Evolutionary conservation across 805 yeast species (phyloP).

Genomic region (Candida tibetensis): DNA sequence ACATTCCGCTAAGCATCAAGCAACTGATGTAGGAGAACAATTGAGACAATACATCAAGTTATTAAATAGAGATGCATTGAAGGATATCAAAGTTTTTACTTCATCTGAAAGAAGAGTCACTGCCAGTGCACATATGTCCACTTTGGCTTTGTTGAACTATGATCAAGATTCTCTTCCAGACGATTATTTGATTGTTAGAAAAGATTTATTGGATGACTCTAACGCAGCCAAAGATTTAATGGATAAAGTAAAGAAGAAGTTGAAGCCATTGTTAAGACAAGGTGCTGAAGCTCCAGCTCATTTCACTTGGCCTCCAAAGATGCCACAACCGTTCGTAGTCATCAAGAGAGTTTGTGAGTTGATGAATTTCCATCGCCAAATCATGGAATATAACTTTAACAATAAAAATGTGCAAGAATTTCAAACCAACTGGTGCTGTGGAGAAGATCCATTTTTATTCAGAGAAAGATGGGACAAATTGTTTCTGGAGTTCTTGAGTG

Average conservation of each 20-base stretch:
- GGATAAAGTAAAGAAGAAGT: conserved; percentile 96
- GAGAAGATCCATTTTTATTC: conserved; percentile 87
- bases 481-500: conserved; percentile 85
- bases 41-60: conserved; percentile 87
- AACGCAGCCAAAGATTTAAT: conserved; percentile 97
- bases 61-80: conserved; percentile 77
- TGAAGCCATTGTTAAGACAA: conserved; percentile 89
- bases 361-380: conserved; percentile 84
- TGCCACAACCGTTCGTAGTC: conserved; percentile 96
- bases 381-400: conserved; percentile 78
- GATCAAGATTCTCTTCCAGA: conserved; percentile 53
- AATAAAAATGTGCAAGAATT: conserved; percentile 62
- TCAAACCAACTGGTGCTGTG: conserved; percentile 92
- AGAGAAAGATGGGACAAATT: conserved; percentile 97
- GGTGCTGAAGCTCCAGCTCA: conserved; percentile 97
- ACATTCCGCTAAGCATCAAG: conserved; percentile 93
- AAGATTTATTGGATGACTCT: conserved; percentile 90
- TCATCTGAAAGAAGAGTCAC: conserved; percentile 94
- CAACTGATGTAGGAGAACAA: conserved; percentile 93
- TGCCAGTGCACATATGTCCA: conserved; percentile 86
- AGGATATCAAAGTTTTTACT: conserved; percentile 82
- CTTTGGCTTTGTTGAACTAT: conserved; percentile 68
- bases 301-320: conserved; percentile 97
- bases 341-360: conserved; percentile 91
- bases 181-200: conserved; percentile 76